Evolutionary conservation across 306 rosid species (phyloP), one percentile per base, ranked within the genome.

Genomic region (Gynostemma pentaphyllum): DNA sequence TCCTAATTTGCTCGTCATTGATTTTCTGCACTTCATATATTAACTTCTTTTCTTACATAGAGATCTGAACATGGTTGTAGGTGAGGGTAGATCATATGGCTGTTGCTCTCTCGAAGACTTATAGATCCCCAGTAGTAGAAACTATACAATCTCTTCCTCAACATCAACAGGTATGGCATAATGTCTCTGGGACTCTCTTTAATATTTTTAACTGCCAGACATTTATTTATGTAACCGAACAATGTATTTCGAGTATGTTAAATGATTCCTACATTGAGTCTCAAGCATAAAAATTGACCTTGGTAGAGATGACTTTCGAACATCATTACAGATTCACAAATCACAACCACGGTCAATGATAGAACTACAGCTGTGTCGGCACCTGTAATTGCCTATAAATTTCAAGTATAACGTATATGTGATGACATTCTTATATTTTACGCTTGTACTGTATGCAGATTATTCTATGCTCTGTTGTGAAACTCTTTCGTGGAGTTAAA

Each of bases 61-160:
- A 53, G 26, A 45, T 53, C 73, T 68, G 50, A 37, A 56, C 48
- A 14, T 70, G 66, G 52, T 75, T 88, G 73, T 77, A 88, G 99
- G 96, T 88, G 68, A 82, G 82, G 77, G 74, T 84, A 57, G 87
- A 89, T 74, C 90, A 88, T 47, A 88, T 92, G 98, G 95, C 83
- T 44, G 62, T 74, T 65, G 94, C 94, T 44, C 79, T 88, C 83
- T 82, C 99, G 62, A 92, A 82, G 85, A 84, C 94, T 18, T 92
- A 70, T 76, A 84, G 74, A 73, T 86, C 95, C 28, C 88, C 94
- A 1, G 88, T 80, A 41, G 88, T 88, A 70, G 95, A 88, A 68
- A 88, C 92, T 39, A 84, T 92, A 73, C 95, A 82, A 70, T 79
- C 94, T 73, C 90, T 92, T 64, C 99, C 99, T 24, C 99, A 82